phyloP scores from a whole-genome alignment of 1,284 basidiomycete species.

The Phylloboletellus chloephorus region DNA sequence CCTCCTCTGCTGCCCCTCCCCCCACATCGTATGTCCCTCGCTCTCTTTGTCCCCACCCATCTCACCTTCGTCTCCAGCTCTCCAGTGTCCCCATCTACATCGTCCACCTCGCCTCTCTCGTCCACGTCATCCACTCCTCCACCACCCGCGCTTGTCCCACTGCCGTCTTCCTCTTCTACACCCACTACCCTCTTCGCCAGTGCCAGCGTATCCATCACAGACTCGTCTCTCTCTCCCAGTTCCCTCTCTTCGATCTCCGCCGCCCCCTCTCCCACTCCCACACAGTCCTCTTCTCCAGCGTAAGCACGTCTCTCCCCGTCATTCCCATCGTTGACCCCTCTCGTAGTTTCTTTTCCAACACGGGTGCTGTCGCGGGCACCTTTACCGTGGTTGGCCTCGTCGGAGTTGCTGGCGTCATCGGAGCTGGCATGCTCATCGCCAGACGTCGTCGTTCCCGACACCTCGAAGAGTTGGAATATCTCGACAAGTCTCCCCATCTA shows the following conservation, averaged over 20 bases:
- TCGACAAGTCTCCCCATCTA: slow-evolving; percentile 22
- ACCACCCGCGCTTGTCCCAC: not conserved
- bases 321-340: not conserved
- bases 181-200: not conserved
- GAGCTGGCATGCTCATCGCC: slow-evolving; percentile 21
- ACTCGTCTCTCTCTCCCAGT: not conserved
- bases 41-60: not conserved
- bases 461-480: slow-evolving; percentile 28
- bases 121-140: slow-evolving; percentile 4
- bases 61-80: slow-evolving; percentile 10
- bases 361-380: slow-evolving; percentile 43
- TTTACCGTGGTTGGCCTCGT: slow-evolving; percentile 38
- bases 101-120: not conserved
- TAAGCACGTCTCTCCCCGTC: slow-evolving; percentile 3
- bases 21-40: not conserved
- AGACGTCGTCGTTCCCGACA: slow-evolving; percentile 21
- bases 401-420: slow-evolving; percentile 26
- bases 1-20: not conserved
- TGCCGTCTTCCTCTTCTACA: slow-evolving; percentile 8
- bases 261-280: slow-evolving; percentile 17
- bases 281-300: slow-evolving; percentile 18
- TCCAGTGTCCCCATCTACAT: not conserved
- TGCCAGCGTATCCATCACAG: not conserved
- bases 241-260: slow-evolving; percentile 1
- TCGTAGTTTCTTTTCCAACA: slow-evolving; percentile 44